These are phyloP conservation scores for Paramecium bursaria DNA, from an alignment of 73 alveolate genomes.

Conservation along the genomic window DNA sequence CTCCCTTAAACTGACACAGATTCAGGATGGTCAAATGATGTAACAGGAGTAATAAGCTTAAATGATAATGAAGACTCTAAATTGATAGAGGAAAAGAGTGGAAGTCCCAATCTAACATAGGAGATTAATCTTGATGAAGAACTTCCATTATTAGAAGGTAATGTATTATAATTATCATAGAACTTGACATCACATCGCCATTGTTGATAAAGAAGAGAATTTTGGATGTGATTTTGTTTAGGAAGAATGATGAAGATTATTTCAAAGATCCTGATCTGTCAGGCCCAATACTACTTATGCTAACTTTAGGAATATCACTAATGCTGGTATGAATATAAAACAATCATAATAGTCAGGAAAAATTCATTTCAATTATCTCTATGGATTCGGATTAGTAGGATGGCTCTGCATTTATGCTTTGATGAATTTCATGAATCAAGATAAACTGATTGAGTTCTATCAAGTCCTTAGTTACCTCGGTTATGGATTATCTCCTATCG, in stretches of 20 bases:
- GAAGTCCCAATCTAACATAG: not conserved
- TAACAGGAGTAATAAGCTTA: slow-evolving; percentile 10
- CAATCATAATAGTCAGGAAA: slow-evolving; percentile 56
- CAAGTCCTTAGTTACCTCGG: slow-evolving; percentile 49
- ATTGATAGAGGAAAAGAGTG: not conserved
- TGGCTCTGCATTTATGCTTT: slow-evolving; percentile 5
- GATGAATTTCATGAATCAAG: slow-evolving; percentile 57
- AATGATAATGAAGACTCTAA: slow-evolving; percentile 16
- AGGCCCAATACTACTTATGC: slow-evolving; percentile 14
- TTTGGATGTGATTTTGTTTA: slow-evolving; percentile 7
- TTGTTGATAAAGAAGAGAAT: slow-evolving; percentile 19
- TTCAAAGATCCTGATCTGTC: slow-evolving; percentile 61
- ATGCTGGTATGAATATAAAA: not conserved
- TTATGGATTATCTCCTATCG: slow-evolving; percentile 52
- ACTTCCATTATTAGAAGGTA: slow-evolving; percentile 46
- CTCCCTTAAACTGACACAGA: not conserved
- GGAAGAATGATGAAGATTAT: slow-evolving; percentile 9
- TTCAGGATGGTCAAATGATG: not conserved
- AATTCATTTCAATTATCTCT: slow-evolving; percentile 44
- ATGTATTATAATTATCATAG: not conserved
- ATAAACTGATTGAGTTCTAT: slow-evolving; percentile 9
- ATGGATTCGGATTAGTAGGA: slow-evolving; percentile 35
- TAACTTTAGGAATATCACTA: not conserved
- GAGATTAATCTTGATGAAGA: not conserved
- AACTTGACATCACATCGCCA: slow-evolving; percentile 55